phyloP scores from a whole-genome alignment of 2,329 filamentous ascomycete species.

The Cladosporium phlei region DNA sequence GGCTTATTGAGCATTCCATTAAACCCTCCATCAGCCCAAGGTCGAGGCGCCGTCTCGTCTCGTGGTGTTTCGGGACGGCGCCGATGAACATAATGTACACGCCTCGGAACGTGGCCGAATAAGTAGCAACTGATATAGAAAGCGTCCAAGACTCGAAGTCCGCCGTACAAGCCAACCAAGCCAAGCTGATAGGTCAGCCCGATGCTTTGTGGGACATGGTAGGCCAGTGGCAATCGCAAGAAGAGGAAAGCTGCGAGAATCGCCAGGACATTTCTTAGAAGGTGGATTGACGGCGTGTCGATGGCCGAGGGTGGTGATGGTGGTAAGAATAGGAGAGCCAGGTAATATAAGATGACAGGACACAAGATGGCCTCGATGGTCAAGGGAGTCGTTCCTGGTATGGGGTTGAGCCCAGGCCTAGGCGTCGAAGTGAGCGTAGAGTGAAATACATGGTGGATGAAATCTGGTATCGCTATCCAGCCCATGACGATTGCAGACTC shows the following conservation, averaged over 20 bases:
- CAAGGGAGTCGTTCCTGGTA: constrained; percentile 38
- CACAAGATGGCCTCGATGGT: constrained; percentile 36
- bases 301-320: constrained; percentile 36
- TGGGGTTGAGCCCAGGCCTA: constrained; percentile 37
- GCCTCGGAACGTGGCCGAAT: constrained; percentile 37
- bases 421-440: constrained; percentile 26
- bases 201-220: constrained; percentile 42
- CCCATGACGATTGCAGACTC: background rate
- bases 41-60: constrained; percentile 15
- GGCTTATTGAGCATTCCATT: constrained; percentile 18
- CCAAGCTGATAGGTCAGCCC: constrained; percentile 44
- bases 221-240: constrained; percentile 39
- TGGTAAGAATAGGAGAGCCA: constrained; percentile 39
- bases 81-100: constrained; percentile 40
- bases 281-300: constrained; percentile 26
- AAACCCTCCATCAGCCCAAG: constrained; percentile 19
- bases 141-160: constrained; percentile 38
- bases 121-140: constrained; percentile 42
- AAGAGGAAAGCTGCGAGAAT: constrained; percentile 36
- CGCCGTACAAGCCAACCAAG: constrained; percentile 41
- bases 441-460: constrained; percentile 20
- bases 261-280: constrained; percentile 37
- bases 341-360: constrained; percentile 40
- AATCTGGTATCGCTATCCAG: constrained; percentile 14
- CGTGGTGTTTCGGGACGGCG: constrained; percentile 29